Evolutionary conservation across 2,329 filamentous ascomycete genomes (phyloP).

Genomic region (Epichloe amarillans): DNA sequence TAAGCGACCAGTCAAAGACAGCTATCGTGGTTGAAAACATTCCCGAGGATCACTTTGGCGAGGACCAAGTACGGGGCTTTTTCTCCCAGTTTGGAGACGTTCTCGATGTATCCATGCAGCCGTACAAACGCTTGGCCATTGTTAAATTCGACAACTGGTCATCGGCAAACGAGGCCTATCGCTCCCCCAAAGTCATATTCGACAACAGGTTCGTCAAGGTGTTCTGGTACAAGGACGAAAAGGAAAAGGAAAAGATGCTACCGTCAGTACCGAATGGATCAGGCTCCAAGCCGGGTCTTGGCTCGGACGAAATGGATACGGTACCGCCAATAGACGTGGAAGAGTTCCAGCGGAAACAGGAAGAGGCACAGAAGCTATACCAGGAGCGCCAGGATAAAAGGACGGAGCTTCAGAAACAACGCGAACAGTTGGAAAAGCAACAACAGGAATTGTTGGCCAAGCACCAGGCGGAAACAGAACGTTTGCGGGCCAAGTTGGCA

Average conservation of each 20-base stretch:
- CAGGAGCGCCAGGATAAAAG: conserved; percentile 52
- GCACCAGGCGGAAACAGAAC: conserved; percentile 54
- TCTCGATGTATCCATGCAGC: conserved; percentile 48
- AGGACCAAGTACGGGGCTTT: conserved; percentile 51
- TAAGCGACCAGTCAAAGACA: conserved; percentile 48
- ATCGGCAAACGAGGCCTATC: conserved; percentile 56
- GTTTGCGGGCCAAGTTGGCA: conserved; percentile 42
- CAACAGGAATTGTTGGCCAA: conserved; percentile 47
- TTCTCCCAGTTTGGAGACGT: conserved; percentile 62
- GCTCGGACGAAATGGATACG: conserved; percentile 9
- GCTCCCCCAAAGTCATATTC: conserved; percentile 72
- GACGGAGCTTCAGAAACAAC: conserved; percentile 47
- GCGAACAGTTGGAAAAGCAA: conserved; percentile 51
- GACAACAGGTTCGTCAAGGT: conserved; percentile 80
- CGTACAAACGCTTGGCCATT: conserved; percentile 52
- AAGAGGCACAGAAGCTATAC: conserved; percentile 56
- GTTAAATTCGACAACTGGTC: conserved; percentile 56
- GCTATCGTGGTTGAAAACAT: conserved; percentile 68
- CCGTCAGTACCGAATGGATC: conserved; percentile 17
- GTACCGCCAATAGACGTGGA: conserved; percentile 53
- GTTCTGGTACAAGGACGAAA: conserved; percentile 56
- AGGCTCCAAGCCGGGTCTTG: conserved; percentile 6
- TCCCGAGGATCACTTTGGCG: conserved; percentile 54
- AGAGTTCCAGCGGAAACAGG: conserved; percentile 54
- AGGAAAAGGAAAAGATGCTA: conserved; percentile 23